Evolutionary conservation across 2,329 filamentous ascomycete genomes (phyloP), one percentile per base, ranked within the genome.

Genomic region (Penicillium sp.): DNA sequence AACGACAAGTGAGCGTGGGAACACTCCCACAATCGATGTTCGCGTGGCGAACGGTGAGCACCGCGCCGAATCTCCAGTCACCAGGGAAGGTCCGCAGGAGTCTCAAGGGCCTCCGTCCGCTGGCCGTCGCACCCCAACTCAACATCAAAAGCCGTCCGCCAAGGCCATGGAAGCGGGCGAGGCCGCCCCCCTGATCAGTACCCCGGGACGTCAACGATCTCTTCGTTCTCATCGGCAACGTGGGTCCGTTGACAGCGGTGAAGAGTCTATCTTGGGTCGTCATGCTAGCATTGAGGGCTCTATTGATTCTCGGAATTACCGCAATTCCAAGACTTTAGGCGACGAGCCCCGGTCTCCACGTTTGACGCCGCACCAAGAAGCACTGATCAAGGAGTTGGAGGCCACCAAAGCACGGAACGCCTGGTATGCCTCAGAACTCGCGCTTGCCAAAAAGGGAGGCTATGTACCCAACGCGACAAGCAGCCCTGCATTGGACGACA

Each of bases 401-500:
- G 81, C 86, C 8, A 83, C 88, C 3, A 90, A 90, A 66, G 94
- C 88, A 67, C 85, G 89, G 48, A 97, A 96, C 74, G 93, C 93
- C 0, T 99, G 94, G 94, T 97, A 96, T 72, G 91, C 92, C 7
- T 97, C 93, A 0, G 94, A 99, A 74, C 80, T 99, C 43, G 91
- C 96, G 54, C 79, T 99, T 59, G 95, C 94, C 6, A 86, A 89
- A 46, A 96, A 96, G 74, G 85, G 90, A 39, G 94, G 94, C 5
- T 99, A 97, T 67, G 82, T 85, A 6, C 83, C 90, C 14, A 91
- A 84, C 58, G 79, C 85, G 3, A 85, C 86, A 1, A 82, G 85
- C 24, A 89, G 84, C 66, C 86, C 90, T 13, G 81, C 86, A 0
- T 78, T 96, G 22, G 93, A 97, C 59, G 86, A 88, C 61, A 86